A percentile compares a stretch with the other conserved stretches of the same genome.
Evolutionary conservation across 164 flowering plant species (phyloP).

Genomic region (Nymphaea thermarum): DNA sequence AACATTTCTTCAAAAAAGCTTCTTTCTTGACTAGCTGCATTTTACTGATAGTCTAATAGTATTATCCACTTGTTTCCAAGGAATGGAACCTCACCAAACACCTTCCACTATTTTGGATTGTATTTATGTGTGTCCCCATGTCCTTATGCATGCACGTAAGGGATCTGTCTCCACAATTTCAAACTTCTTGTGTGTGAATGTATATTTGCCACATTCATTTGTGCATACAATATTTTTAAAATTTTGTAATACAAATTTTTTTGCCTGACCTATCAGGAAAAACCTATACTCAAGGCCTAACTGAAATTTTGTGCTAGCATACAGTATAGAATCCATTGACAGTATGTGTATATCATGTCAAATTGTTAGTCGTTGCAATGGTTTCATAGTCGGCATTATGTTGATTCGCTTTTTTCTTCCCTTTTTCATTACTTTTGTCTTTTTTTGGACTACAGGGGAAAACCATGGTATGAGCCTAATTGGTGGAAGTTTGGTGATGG

Average conservation of each 20-base stretch:
- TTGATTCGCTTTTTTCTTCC: background rate
- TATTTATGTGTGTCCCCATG: background rate
- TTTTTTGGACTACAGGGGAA: constrained; percentile 54
- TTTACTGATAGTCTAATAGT: background rate
- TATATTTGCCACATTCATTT: too few relatives aligned
- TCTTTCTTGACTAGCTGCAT: too few relatives aligned
- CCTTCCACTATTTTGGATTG: constrained; percentile 1
- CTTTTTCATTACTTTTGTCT: background rate
- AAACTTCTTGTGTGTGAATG: too few relatives aligned
- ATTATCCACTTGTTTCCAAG: constrained; percentile 3
- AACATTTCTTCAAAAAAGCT: too few relatives aligned
- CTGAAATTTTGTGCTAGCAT: too few relatives aligned
- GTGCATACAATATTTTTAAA: too few relatives aligned
- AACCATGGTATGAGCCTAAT: constrained; percentile 89
- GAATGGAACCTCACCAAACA: constrained; percentile 6
- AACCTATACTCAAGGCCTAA: too few relatives aligned
- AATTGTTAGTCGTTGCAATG: background rate
- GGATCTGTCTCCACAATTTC: too few relatives aligned
- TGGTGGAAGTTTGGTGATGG: constrained; percentile 99
- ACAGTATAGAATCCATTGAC: too few relatives aligned
- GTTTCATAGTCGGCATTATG: background rate
- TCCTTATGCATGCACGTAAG: too few relatives aligned
- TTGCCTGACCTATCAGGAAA: too few relatives aligned
- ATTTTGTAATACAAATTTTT: too few relatives aligned
- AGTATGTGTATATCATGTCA: background rate